Evolutionary conservation across 2,329 filamentous ascomycete species (phyloP).

Genomic region (Cladosporium sp.): DNA sequence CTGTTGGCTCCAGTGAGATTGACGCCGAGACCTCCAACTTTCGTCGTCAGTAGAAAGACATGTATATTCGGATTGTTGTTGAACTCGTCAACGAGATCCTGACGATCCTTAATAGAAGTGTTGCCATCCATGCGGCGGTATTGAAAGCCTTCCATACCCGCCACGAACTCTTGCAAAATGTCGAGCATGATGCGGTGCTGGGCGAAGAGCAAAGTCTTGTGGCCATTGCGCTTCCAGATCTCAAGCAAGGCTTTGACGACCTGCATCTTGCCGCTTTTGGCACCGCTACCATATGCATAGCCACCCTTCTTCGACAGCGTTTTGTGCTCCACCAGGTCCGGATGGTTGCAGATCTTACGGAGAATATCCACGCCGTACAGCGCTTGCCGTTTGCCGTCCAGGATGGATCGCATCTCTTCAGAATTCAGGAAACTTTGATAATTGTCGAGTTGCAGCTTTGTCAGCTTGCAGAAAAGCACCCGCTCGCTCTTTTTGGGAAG

Average conservation of each 20-base stretch:
- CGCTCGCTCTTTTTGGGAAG: slow-evolving; percentile 94
- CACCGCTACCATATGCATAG: slow-evolving; percentile 70
- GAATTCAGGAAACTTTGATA: slow-evolving; percentile 79
- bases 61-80: slow-evolving; percentile 74
- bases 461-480: slow-evolving; percentile 92
- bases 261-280: slow-evolving; percentile 90
- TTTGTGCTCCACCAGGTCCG: slow-evolving; percentile 72
- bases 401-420: slow-evolving; percentile 76
- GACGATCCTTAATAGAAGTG: slow-evolving; percentile 81
- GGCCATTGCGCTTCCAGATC: slow-evolving; percentile 84
- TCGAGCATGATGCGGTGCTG: slow-evolving; percentile 94
- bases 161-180: slow-evolving; percentile 79
- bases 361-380: slow-evolving; percentile 87
- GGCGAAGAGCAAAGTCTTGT: slow-evolving; percentile 89
- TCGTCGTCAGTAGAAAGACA: slow-evolving; percentile 89
- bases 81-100: slow-evolving; percentile 85
- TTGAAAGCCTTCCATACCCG: slow-evolving; percentile 59
- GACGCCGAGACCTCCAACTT: slow-evolving; percentile 87
- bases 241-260: slow-evolving; percentile 82
- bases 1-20: slow-evolving; percentile 92
- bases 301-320: slow-evolving; percentile 51
- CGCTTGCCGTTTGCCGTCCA: slow-evolving; percentile 67
- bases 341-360: slow-evolving; percentile 96
- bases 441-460: slow-evolving; percentile 66
- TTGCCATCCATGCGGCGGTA: slow-evolving; percentile 91